Conservation (phyloP, 2,329 filamentous ascomycete genomes). For the Lasiodiplodia hormozganensis region DNA sequence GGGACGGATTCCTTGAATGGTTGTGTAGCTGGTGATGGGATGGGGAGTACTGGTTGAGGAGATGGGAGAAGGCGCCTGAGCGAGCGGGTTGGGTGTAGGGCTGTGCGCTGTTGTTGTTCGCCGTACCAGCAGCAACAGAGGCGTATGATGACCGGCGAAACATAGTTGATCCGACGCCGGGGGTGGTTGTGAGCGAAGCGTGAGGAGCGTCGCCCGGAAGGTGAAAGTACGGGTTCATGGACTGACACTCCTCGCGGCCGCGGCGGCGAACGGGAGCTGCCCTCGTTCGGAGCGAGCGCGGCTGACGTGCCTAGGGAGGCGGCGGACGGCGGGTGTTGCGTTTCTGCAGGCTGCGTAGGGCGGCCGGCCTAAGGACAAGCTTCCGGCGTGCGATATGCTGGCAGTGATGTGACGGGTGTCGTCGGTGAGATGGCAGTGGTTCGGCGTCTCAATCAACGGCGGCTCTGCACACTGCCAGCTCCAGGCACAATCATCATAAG, state of each 20-base stretch:
- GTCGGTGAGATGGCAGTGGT: slow-evolving; percentile 26
- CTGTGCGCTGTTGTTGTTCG: slow-evolving; percentile 42
- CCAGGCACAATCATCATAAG: slow-evolving; percentile 29
- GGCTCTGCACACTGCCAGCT: slow-evolving; percentile 29
- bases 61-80: slow-evolving; percentile 60
- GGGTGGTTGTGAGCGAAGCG: slow-evolving; percentile 25
- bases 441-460: slow-evolving; percentile 28
- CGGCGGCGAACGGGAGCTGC: slow-evolving; percentile 22
- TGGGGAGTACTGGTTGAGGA: slow-evolving; percentile 55
- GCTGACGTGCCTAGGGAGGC: not conserved
- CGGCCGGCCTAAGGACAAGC: slow-evolving; percentile 19
- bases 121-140: slow-evolving; percentile 64
- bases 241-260: slow-evolving; percentile 24
- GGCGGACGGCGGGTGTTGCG: not conserved
- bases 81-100: slow-evolving; percentile 45
- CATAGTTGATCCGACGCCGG: slow-evolving; percentile 32
- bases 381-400: slow-evolving; percentile 27
- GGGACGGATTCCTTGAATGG: slow-evolving; percentile 43
- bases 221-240: slow-evolving; percentile 25
- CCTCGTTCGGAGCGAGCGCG: slow-evolving; percentile 12
- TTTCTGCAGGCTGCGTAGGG: not conserved
- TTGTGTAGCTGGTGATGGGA: slow-evolving; percentile 32
- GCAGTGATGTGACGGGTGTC: slow-evolving; percentile 23
- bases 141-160: slow-evolving; percentile 66
- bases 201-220: slow-evolving; percentile 15